Conservation (phyloP, 2,329 filamentous ascomycete species). For the Pseudogymnoascus sp. region DNA sequence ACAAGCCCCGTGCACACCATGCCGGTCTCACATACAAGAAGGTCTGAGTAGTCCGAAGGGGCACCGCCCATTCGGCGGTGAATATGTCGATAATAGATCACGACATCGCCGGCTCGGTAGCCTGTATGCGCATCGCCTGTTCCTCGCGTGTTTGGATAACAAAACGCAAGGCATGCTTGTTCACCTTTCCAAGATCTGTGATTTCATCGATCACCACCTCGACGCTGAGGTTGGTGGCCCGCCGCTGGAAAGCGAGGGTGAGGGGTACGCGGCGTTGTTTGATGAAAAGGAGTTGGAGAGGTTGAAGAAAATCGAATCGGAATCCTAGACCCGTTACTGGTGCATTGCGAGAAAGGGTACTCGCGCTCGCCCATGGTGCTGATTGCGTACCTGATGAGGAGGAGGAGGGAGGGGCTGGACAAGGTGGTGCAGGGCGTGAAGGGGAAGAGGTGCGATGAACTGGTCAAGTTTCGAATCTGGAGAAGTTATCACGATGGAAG, state of each 20-base stretch:
- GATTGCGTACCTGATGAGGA: slow-evolving; percentile 17
- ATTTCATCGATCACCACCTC: slow-evolving; percentile 22
- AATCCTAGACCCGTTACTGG: slow-evolving; percentile 20
- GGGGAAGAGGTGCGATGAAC: neutral
- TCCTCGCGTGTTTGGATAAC: slow-evolving; percentile 17
- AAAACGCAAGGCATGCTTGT: slow-evolving; percentile 17
- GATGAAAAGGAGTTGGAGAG: neutral
- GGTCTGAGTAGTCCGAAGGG: too few relatives aligned
- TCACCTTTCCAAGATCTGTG: slow-evolving; percentile 17
- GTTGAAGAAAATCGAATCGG: neutral
- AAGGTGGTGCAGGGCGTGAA: neutral
- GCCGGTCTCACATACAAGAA: too few relatives aligned
- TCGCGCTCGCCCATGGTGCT: slow-evolving; percentile 5
- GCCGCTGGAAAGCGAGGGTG: neutral
- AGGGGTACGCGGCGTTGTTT: neutral
- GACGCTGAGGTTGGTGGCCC: neutral
- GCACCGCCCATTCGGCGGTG: too few relatives aligned
- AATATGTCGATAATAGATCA: too few relatives aligned
- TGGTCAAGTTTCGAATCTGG: neutral
- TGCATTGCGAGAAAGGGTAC: slow-evolving; percentile 26
- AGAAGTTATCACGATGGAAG: neutral
- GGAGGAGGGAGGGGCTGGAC: neutral
- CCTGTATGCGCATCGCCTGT: neutral
- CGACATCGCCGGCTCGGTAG: too few relatives aligned
- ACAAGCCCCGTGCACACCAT: too few relatives aligned